A percentile compares a stretch with the other conserved stretches of the same genome.
Conservation (phyloP, 1,284 basidiomycete genomes). For the Cryptococcus maquisensis region DNA sequence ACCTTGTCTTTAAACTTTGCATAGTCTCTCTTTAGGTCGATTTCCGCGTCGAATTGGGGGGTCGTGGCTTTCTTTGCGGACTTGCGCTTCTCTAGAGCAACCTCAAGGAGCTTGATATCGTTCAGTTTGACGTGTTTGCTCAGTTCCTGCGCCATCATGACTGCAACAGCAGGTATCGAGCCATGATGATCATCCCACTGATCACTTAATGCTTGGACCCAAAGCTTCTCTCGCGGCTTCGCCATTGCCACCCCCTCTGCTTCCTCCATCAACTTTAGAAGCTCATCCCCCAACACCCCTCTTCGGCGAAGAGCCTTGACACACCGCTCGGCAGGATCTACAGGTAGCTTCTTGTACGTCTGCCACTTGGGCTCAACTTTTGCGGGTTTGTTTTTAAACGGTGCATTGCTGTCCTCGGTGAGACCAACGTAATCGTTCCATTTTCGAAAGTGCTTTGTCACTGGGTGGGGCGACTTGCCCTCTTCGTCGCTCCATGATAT, state of each 20-base stretch:
- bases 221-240: conserved; percentile 2
- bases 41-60: not conserved
- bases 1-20: not conserved
- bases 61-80: not conserved
- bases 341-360: not conserved
- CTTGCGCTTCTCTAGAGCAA: not conserved
- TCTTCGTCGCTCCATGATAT: conserved; percentile 11
- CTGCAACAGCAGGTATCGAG: conserved; percentile 6
- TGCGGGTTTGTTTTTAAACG: not conserved
- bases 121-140: not conserved
- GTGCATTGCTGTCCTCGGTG: conserved; percentile 3
- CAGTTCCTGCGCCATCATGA: conserved; percentile 4
- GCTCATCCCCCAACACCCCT: not conserved
- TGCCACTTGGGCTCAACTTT: not conserved
- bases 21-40: conserved; percentile 1
- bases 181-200: conserved; percentile 13
- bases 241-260: conserved; percentile 9
- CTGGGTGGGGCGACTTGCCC: conserved; percentile 4
- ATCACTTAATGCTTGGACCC: conserved; percentile 10
- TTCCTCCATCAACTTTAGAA: conserved; percentile 8
- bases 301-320: not conserved
- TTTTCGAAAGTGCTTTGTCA: conserved; percentile 10
- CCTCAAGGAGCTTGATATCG: not conserved
- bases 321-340: not conserved
- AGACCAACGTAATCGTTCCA: conserved; percentile 7